Conservation (phyloP, 2,329 filamentous ascomycete genomes). For the Aspergillus cejpii region DNA sequence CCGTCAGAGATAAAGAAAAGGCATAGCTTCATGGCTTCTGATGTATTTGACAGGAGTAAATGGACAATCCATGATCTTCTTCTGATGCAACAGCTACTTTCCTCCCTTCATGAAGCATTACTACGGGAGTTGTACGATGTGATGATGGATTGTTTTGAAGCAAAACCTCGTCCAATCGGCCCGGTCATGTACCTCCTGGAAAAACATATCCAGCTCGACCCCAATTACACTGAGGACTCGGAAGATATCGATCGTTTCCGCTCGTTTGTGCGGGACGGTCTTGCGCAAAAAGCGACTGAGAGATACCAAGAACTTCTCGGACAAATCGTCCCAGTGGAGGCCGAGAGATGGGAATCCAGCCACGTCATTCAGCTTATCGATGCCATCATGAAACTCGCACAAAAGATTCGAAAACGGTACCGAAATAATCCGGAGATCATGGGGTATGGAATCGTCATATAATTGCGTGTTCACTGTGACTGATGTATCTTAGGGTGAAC, state of each 20-base stretch:
- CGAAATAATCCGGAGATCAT: constrained; percentile 80
- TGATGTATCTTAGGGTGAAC: constrained; percentile 42
- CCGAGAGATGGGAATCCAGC: constrained; percentile 81
- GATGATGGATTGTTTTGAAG: constrained; percentile 82
- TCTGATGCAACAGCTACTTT: constrained; percentile 67
- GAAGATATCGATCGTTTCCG: constrained; percentile 68
- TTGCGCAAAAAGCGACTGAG: constrained; percentile 67
- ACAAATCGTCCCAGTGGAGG: constrained; percentile 68
- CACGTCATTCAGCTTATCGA: constrained; percentile 87
- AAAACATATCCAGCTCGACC: constrained; percentile 72
- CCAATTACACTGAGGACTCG: constrained; percentile 62
- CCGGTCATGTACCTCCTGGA: constrained; percentile 74
- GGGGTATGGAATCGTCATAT: constrained; percentile 47
- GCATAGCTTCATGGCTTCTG: constrained; percentile 43
- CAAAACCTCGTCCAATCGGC: constrained; percentile 75
- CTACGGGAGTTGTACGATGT: constrained; percentile 80
- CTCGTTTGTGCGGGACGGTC: constrained; percentile 62
- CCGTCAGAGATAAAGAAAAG: constrained; percentile 57
- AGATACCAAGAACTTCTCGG: constrained; percentile 74
- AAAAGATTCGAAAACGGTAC: constrained; percentile 89
- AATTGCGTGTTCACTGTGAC: constrained; percentile 43
- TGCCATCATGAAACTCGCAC: constrained; percentile 73
- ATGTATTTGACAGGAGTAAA: constrained; percentile 53
- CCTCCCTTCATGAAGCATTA: constrained; percentile 69
- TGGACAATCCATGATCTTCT: constrained; percentile 66